These are phyloP conservation scores for Scedosporium apiospermum DNA, from an alignment of 2,329 filamentous ascomycete species.

Conservation along the genomic window DNA sequence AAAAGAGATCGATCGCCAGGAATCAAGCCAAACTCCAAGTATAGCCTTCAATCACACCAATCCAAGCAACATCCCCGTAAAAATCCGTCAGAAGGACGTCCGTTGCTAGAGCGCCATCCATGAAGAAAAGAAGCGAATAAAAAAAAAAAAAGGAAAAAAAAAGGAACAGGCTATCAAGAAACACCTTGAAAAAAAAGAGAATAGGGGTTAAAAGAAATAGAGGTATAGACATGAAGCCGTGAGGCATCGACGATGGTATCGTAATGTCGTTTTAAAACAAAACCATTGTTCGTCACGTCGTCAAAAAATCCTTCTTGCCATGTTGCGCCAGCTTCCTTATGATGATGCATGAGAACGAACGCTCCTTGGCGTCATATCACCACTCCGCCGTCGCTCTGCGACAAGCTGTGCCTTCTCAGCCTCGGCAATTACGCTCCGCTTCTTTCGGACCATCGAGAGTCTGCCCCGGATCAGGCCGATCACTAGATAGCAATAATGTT, in stretches of 20 bases:
- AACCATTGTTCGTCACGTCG: not conserved
- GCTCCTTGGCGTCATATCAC: constrained; percentile 46
- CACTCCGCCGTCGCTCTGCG: constrained; percentile 39
- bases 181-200: no score
- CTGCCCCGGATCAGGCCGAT: constrained; percentile 53
- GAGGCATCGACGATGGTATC: not conserved
- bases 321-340: constrained; percentile 10
- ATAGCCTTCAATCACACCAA: not conserved
- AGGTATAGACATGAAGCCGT: not conserved
- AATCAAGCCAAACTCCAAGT: not conserved
- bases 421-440: constrained; percentile 51
- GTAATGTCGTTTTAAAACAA: not conserved
- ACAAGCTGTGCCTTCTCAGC: constrained; percentile 39
- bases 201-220: no score
- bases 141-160: no score
- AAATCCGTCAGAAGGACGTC: no score
- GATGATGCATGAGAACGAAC: constrained; percentile 36
- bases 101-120: no score
- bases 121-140: not conserved
- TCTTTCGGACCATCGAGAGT: constrained; percentile 47
- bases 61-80: not conserved
- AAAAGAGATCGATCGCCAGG: not conserved
- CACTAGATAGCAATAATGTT: constrained; percentile 31
- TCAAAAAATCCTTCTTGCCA: not conserved
- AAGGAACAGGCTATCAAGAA: no score